Evolutionary conservation across 2,329 filamentous ascomycete genomes (phyloP).

Genomic region (Cytospora piceae): DNA sequence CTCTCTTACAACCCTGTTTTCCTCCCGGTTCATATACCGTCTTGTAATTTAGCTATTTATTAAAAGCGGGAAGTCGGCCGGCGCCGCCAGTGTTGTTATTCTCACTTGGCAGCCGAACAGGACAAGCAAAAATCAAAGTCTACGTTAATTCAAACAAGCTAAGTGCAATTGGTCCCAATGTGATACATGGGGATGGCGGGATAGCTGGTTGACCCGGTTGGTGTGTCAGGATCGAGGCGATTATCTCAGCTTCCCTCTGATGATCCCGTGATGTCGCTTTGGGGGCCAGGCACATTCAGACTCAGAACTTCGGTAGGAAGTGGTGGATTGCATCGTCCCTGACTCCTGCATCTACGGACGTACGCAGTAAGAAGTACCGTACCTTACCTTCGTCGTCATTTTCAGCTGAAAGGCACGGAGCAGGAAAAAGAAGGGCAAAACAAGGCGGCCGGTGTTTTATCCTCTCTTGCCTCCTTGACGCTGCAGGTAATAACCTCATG

Average conservation of each 20-base stretch:
- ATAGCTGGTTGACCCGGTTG: neutral
- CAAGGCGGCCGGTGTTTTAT: neutral
- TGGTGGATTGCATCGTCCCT: no score
- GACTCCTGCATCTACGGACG: no score
- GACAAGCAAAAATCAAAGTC: neutral
- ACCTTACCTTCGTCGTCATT: neutral
- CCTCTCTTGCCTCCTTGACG: neutral
- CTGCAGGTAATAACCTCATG: constrained; percentile 22
- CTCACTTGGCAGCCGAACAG: neutral
- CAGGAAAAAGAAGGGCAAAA: neutral
- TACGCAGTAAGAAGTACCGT: neutral
- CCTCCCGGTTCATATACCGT: neutral
- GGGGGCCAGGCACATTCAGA: no score
- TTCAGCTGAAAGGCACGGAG: neutral
- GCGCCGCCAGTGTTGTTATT: neutral
- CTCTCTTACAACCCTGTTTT: constrained; percentile 4
- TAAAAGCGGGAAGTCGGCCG: neutral
- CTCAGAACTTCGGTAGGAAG: no score
- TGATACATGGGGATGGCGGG: neutral
- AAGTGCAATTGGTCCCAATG: neutral
- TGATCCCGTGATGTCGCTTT: neutral
- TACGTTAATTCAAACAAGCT: neutral
- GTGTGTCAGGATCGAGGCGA: neutral
- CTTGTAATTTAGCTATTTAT: neutral
- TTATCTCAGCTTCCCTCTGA: neutral